Evolutionary conservation across 495 filamentous ascomycete species (phyloP).

Genomic region (Podospora appendiculata): DNA sequence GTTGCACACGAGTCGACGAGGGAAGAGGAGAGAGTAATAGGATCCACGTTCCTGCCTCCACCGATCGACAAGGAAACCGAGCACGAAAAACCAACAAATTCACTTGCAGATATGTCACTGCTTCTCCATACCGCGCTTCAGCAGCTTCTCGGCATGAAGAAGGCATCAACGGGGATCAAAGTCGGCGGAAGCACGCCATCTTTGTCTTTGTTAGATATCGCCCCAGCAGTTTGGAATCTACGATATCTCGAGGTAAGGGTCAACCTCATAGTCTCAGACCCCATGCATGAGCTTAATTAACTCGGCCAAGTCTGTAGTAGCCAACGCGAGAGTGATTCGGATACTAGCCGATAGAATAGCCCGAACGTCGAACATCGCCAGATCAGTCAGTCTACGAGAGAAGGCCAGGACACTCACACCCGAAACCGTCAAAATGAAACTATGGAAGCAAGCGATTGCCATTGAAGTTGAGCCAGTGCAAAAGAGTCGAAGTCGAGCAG

Average conservation of each 20-base stretch:
- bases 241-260: constrained; percentile 29
- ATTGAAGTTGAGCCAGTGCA: too few species aligned
- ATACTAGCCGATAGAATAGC: constrained; percentile 15
- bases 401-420: constrained; percentile 4
- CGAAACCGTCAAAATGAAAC: not conserved
- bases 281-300: not conserved
- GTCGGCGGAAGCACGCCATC: constrained; percentile 3
- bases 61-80: too few species aligned
- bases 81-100: not conserved
- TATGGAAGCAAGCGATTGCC: too few species aligned
- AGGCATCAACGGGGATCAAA: constrained; percentile 14
- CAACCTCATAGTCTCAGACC: not conserved
- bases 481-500: too few species aligned
- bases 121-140: constrained; percentile 28
- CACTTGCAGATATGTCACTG: constrained; percentile 13
- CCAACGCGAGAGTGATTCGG: constrained; percentile 14
- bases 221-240: constrained; percentile 38
- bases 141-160: constrained; percentile 24
- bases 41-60: too few species aligned
- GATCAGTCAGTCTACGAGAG: constrained; percentile 13
- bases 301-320: constrained; percentile 13
- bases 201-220: constrained; percentile 32
- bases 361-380: constrained; percentile 11
- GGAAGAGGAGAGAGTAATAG: too few species aligned
- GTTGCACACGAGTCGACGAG: not conserved